These are phyloP conservation scores for Neurospora sp. DNA, from an alignment of 495 filamentous ascomycete species.

Conservation along the genomic window DNA sequence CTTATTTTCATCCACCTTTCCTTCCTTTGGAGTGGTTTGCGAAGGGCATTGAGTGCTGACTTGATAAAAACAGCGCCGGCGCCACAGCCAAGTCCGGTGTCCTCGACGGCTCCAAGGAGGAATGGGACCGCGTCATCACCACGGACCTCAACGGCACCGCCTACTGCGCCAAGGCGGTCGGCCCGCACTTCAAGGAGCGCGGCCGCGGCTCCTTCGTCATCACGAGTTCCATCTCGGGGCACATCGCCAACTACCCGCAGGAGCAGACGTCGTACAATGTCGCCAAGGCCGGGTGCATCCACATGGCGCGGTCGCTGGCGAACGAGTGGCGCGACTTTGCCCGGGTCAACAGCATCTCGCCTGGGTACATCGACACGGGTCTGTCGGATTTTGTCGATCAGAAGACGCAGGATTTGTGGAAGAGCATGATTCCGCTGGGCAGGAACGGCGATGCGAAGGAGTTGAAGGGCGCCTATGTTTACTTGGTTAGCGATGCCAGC, in stretches of 20 bases:
- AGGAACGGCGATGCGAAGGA: constrained; percentile 69
- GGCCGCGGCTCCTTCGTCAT: constrained; percentile 43
- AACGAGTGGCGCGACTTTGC: constrained; percentile 76
- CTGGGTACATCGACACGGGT: constrained; percentile 73
- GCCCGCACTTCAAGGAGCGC: constrained; percentile 47
- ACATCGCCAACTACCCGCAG: constrained; percentile 70
- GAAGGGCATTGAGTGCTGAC: neutral
- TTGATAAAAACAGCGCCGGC: constrained; percentile 27
- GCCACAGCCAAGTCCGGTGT: constrained; percentile 33
- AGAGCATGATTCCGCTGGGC: constrained; percentile 67
- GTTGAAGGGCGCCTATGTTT: constrained; percentile 77
- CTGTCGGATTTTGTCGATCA: constrained; percentile 64
- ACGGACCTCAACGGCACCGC: constrained; percentile 58
- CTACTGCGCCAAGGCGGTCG: constrained; percentile 51
- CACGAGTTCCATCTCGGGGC: constrained; percentile 56
- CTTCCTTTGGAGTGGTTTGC: neutral
- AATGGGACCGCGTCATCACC: constrained; percentile 47
- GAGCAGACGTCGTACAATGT: constrained; percentile 74
- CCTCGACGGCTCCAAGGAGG: constrained; percentile 29
- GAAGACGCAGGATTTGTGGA: constrained; percentile 64
- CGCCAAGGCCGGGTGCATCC: constrained; percentile 54
- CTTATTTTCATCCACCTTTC: neutral
- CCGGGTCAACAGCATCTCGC: constrained; percentile 62
- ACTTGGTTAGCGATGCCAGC: constrained; percentile 63
- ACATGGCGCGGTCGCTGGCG: constrained; percentile 46